phyloP scores from a whole-genome alignment of 2,329 filamentous ascomycete genomes.

The Colletotrichum cordylinicola region DNA sequence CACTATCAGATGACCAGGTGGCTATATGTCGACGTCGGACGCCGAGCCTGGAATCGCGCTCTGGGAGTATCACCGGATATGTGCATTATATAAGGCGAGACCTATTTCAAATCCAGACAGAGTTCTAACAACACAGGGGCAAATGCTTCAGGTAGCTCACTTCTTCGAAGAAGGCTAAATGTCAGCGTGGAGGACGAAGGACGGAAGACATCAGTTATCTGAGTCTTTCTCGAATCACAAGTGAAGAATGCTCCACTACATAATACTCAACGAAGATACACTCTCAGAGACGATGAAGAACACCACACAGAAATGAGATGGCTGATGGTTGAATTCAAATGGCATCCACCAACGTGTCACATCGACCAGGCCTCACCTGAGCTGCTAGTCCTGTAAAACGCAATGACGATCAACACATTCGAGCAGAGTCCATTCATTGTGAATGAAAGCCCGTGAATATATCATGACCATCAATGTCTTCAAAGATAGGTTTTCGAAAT shows the following conservation, averaged over 20 bases:
- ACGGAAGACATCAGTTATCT: neutral
- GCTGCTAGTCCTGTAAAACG: neutral
- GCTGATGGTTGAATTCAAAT: neutral
- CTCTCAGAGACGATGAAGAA: neutral
- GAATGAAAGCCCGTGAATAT: neutral
- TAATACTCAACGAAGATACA: neutral
- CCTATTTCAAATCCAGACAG: neutral
- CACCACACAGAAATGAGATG: neutral
- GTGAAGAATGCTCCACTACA: neutral
- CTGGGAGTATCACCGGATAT: neutral
- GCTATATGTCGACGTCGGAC: neutral
- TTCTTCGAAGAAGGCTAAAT: neutral
- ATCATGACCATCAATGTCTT: neutral
- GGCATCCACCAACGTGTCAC: neutral
- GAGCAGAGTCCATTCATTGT: neutral
- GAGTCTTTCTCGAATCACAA: neutral
- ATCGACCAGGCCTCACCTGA: neutral
- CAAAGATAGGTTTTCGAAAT: neutral
- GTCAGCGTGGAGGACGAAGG: neutral
- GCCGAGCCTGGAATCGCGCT: neutral
- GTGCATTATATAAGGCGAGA: neutral
- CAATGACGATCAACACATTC: neutral
- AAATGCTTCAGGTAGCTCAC: too few relatives aligned
- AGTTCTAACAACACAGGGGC: rapidly evolving
- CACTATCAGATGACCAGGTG: neutral